Percentiles rank a stretch among this genome's conserved stretches.
Evolutionary conservation across 2,329 filamentous ascomycete species (phyloP).

Genomic region (Cordyceps pruinosa): DNA sequence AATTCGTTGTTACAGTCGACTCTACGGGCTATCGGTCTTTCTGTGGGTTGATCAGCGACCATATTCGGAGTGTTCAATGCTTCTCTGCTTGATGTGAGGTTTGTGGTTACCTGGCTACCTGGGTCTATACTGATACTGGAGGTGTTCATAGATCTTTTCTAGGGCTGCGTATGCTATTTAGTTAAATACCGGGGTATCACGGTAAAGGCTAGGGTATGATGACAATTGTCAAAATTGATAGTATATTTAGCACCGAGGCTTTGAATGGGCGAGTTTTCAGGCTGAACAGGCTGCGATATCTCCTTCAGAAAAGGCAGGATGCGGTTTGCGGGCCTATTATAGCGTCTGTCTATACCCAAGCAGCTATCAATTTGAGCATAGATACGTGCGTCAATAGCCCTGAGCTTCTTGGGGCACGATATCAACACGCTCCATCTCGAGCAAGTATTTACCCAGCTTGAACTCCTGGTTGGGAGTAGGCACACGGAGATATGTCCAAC

Average conservation of each 20-base stretch:
- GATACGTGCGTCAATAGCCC: not conserved
- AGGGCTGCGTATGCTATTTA: too few relatives aligned
- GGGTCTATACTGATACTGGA: too few relatives aligned
- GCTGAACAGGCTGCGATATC: too few relatives aligned
- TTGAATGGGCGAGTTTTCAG: too few relatives aligned
- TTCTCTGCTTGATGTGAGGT: not conserved
- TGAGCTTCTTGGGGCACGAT: not conserved
- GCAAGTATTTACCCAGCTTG: not conserved
- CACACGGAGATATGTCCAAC: not conserved
- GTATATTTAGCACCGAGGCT: too few relatives aligned
- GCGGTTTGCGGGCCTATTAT: too few relatives aligned
- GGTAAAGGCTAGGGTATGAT: too few relatives aligned
- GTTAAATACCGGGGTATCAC: too few relatives aligned
- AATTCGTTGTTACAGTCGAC: not conserved
- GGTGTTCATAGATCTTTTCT: too few relatives aligned
- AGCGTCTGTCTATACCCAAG: not conserved
- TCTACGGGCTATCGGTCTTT: not conserved
- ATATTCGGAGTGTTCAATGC: not conserved
- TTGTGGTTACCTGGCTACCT: too few relatives aligned
- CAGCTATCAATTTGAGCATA: not conserved
- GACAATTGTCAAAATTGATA: too few relatives aligned
- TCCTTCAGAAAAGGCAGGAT: too few relatives aligned
- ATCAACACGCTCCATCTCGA: not conserved
- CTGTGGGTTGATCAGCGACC: not conserved
- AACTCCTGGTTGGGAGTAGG: not conserved